phyloP scores from a whole-genome alignment of 495 filamentous ascomycete species.

The Zalerion maritima region DNA sequence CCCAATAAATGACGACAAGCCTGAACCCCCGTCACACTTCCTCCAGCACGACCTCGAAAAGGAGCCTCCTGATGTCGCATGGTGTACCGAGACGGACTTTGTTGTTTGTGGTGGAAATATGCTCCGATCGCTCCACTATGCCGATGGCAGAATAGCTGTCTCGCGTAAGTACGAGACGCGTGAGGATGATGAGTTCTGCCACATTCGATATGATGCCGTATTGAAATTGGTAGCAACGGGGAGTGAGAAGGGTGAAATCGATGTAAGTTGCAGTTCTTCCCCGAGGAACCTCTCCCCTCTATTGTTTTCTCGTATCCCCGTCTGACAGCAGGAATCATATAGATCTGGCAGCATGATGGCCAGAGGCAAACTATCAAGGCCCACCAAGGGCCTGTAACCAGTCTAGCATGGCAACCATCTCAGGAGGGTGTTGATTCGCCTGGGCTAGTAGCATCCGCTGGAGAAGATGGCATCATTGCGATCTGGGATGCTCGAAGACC shows the following conservation, averaged over 20 bases:
- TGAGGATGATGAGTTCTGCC: conserved; percentile 27
- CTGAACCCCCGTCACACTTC: conserved; percentile 24
- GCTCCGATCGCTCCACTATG: conserved; percentile 25
- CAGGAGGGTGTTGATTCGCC: too few relatives aligned
- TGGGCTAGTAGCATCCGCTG: conserved; percentile 35
- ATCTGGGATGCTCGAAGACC: conserved; percentile 50
- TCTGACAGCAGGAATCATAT: too few relatives aligned
- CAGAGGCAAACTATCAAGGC: conserved; percentile 30
- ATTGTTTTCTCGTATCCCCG: too few relatives aligned
- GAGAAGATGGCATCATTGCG: conserved; percentile 49
- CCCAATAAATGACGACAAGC: too few relatives aligned
- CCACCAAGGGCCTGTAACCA: conserved; percentile 32
- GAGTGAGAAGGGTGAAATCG: conserved; percentile 33
- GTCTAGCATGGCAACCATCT: conserved; percentile 38
- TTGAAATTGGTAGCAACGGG: conserved; percentile 33
- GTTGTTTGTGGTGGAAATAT: conserved; percentile 42
- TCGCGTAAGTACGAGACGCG: conserved; percentile 25
- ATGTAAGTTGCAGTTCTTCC: conserved; percentile 27
- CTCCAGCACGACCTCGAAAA: conserved; percentile 32
- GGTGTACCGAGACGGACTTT: conserved; percentile 44
- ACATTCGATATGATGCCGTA: conserved; percentile 31
- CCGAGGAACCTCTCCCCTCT: too few relatives aligned
- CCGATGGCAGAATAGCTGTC: conserved; percentile 21
- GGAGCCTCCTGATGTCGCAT: conserved; percentile 40
- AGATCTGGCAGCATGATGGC: conserved; percentile 37